Evolutionary conservation across 306 rosid species (phyloP).

Genomic region (Quercus wislizeni): DNA sequence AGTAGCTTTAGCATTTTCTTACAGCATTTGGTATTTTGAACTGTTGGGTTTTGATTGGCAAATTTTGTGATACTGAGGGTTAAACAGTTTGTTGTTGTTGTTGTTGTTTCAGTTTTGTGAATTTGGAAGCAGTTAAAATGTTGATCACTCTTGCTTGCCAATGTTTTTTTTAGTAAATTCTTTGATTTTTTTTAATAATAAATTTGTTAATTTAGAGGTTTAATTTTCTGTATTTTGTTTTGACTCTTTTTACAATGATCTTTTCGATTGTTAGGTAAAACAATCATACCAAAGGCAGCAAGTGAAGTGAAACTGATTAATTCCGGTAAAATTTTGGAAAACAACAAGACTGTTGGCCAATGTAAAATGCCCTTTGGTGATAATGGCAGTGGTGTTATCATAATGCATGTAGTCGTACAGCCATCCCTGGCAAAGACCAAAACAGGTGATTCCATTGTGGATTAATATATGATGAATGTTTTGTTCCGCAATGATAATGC

Average conservation of each 20-base stretch:
- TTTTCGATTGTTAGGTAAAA: slow-evolving; percentile 51
- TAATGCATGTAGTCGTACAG: slow-evolving; percentile 93
- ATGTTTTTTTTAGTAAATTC: not conserved
- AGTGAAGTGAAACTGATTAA: slow-evolving; percentile 90
- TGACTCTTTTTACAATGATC: slow-evolving; percentile 5
- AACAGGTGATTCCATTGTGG: slow-evolving; percentile 54
- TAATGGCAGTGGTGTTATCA: slow-evolving; percentile 55
- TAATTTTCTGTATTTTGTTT: not conserved
- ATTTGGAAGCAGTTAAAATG: not conserved
- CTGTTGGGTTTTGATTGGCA: not conserved
- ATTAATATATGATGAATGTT: not conserved
- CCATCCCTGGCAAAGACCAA: slow-evolving; percentile 72
- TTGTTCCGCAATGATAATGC: not conserved
- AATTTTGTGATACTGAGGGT: not conserved
- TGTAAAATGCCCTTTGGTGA: slow-evolving; percentile 88
- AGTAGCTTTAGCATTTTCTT: no score
- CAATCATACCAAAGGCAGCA: slow-evolving; percentile 84
- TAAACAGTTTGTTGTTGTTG: not conserved
- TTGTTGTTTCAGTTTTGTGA: not conserved
- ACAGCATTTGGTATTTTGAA: not conserved
- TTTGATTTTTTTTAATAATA: not conserved
- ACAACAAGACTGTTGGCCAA: slow-evolving; percentile 92
- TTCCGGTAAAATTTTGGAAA: slow-evolving; percentile 94
- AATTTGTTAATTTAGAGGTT: not conserved
- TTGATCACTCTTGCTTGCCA: not conserved